phyloP scores from a whole-genome alignment of 106 monocot species.

The Gastrodia elata region DNA sequence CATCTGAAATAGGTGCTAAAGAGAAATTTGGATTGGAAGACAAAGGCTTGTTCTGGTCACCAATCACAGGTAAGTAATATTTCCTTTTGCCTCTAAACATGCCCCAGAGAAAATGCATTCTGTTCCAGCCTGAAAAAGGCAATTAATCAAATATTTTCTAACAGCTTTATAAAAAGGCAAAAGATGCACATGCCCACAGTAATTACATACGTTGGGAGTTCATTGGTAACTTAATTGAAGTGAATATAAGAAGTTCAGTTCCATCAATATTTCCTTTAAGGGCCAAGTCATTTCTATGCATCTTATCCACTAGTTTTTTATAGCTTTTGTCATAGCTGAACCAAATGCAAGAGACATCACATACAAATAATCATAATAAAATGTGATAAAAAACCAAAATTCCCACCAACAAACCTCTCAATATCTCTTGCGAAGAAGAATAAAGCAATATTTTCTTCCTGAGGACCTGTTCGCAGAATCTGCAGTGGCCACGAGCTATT shows the following conservation, averaged over 20 bases:
- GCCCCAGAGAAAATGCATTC: slow-evolving; percentile 70
- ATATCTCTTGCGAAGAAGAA: slow-evolving; percentile 78
- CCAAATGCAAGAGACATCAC: slow-evolving; percentile 13
- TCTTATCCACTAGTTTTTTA: slow-evolving; percentile 45
- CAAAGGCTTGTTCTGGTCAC: slow-evolving; percentile 5
- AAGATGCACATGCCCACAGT: neutral
- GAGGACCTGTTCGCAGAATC: slow-evolving; percentile 33
- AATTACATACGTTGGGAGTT: slow-evolving; percentile 56
- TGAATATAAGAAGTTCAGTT: slow-evolving; percentile 71
- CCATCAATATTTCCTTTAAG: slow-evolving; percentile 51
- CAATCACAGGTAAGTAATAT: slow-evolving; percentile 5
- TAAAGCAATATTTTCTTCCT: slow-evolving; percentile 72
- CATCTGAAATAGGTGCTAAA: neutral
- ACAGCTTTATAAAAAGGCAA: neutral
- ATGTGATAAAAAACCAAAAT: neutral
- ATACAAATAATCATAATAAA: neutral
- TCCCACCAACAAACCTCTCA: slow-evolving; percentile 32
- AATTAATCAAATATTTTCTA: neutral
- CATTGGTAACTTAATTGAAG: slow-evolving; percentile 54
- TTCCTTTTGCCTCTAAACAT: slow-evolving; percentile 38
- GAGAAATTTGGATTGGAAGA: slow-evolving; percentile 9
- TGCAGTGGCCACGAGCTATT: slow-evolving; percentile 48
- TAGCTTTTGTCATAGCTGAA: slow-evolving; percentile 53
- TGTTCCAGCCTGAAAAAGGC: slow-evolving; percentile 68
- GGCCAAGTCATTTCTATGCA: slow-evolving; percentile 55